Evolutionary conservation across 768 basidiomycete genomes (phyloP), one percentile per base, ranked within the genome.

Genomic region (Agrocybe chaxingu): DNA sequence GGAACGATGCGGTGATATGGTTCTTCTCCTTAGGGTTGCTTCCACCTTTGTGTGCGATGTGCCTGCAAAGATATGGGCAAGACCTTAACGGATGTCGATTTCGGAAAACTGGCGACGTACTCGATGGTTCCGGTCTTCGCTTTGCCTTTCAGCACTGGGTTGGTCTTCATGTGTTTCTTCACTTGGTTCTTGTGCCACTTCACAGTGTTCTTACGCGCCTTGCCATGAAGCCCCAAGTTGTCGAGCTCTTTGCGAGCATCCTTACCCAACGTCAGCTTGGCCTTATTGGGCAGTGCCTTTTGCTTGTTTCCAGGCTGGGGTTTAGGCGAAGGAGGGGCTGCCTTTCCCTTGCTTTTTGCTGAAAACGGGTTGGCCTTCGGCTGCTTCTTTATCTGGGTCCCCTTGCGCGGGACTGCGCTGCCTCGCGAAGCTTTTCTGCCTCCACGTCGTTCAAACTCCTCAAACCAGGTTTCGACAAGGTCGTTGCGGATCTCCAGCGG

Each of bases 1-100:
- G 29, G 32, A 52, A 52, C 19, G 51, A 52, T 8, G 51, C 51
- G n/a, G 51, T 52, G 51, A 52, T 48, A 37, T 47, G 51, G 32
- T 47, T 47, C 13, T 42, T 33, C 51, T 47, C 51, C n/a, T 48
- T 52, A 3, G 45, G 45, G 8, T 52, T 35, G 29, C 51, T 52
- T 47, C 51, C 51, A 8, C 51, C 51, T 18, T 42, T 52, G 33
- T 52, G 51, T 5, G 46, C 51, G 10, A 52, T 33, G 40, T 52
- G 51, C 11, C 51, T 52, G 10, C 12, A 34, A 6, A 13, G 10
- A 39, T 16, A 10, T 19, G 5, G 2, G 13, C 36, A 29, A 33
- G 1, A 7, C 16, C 34, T 3, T 7, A 5, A 10, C 40, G 13
- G 19, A 16, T 34, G 1, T 24, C 24, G 24, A 35, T 9, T 33